phyloP scores from a whole-genome alignment of 1,284 basidiomycete species.

The Tausonia pullulans region DNA sequence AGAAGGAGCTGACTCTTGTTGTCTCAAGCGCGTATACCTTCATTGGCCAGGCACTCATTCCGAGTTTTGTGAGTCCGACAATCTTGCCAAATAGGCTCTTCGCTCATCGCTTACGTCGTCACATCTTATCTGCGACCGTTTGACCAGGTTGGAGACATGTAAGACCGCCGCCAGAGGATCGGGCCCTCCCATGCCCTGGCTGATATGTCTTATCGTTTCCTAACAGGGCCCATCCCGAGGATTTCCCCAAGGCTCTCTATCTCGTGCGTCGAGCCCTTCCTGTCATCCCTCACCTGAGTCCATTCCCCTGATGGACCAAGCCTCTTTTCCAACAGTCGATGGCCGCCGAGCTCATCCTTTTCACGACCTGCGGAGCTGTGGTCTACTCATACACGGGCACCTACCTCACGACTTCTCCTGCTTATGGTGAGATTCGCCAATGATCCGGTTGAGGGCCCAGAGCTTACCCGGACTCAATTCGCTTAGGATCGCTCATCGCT shows the following conservation, averaged over 20 bases:
- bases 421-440: slow-evolving; percentile 31
- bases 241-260: slow-evolving; percentile 47
- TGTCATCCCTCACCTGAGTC: background rate
- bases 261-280: background rate
- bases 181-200: too few species aligned
- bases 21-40: slow-evolving; percentile 44
- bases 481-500: slow-evolving; percentile 26
- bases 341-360: slow-evolving; percentile 47
- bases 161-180: too few species aligned
- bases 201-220: too few species aligned
- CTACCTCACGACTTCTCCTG: slow-evolving; percentile 45
- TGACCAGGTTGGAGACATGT: too few species aligned
- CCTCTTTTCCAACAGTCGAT: slow-evolving; percentile 25
- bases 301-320: slow-evolving; percentile 23
- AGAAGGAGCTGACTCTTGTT: background rate
- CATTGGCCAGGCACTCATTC: slow-evolving; percentile 47
- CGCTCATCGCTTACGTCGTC: too few species aligned
- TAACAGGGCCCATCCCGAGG: slow-evolving; percentile 35
- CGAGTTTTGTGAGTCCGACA: slow-evolving; percentile 30
- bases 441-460: too few species aligned
- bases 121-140: too few species aligned
- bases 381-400: slow-evolving; percentile 43
- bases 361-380: slow-evolving; percentile 50
- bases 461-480: too few species aligned
- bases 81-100: too few species aligned